Evolutionary conservation across 2,329 filamentous ascomycete genomes (phyloP), one percentile per base, ranked within the genome.

Genomic region (Rhytidhysteron rufulum): DNA sequence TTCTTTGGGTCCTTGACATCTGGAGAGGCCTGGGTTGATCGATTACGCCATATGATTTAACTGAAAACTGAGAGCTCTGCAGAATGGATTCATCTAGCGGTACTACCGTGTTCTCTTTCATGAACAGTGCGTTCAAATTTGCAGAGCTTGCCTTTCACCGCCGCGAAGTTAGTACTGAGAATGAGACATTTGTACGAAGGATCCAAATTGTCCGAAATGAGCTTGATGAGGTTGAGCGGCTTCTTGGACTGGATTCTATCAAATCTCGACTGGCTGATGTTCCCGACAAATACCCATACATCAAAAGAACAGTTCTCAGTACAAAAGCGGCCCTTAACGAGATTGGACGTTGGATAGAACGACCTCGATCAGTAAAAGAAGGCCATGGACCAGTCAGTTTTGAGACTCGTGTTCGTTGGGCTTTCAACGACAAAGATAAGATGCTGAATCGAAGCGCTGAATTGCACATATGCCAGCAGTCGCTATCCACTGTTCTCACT

Each of bases 321-420:
- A 53, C 54, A 1, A 57, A 39, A 20, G 40, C 31, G 2, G 47
- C 52, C 5, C 36, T 58, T 11, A 48, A 49, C 18, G 53, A 59
- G 15, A 59, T 58, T 21, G 54, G 53, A 0, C 50, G 36, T 40
- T 56, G 50, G 53, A 52, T 57, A 0, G 54, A 59, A 25, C 37
- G 46, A 4, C 45, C 47, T 13, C 38, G 49, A 1, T 37, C 43
- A 2, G 54, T 50, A 18, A 49, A 56, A 29, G 30, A 57, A 20
- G 34, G 45, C n/a, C 47, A 43, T 6, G 53, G 49, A 10, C 37
- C 43, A 3, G 45, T 57, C 3, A 46, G 36, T n/a, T 50, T 47
- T 13, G 49, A 45, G 11, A 53, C 48, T 7, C 39, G 47, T n/a
- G 47, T 57, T 6, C 44, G 42, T 13, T 56, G 49, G 44, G 48